phyloP scores from a whole-genome alignment of 768 basidiomycete genomes.

The Stropharia rugosoannulata region DNA sequence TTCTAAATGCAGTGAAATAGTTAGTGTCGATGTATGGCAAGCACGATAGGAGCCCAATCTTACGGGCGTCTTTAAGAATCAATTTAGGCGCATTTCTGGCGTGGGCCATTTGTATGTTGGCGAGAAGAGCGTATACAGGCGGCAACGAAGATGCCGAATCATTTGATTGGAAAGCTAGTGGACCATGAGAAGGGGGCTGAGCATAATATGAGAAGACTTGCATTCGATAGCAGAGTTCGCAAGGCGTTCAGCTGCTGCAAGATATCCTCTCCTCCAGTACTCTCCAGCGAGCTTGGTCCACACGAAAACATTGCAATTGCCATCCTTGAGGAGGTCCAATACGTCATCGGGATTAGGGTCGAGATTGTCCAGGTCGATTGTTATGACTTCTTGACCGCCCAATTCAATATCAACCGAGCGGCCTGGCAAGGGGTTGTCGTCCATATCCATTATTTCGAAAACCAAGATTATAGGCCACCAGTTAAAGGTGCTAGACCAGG shows the following conservation, averaged over 20 bases:
- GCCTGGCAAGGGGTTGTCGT: constrained; percentile 33
- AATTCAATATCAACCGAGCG: constrained; percentile 76
- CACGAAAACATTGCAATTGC: constrained; percentile 67
- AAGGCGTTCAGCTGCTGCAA: constrained; percentile 77
- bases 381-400: constrained; percentile 82
- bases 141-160: constrained; percentile 52
- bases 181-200: constrained; percentile 7
- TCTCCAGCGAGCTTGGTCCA: constrained; percentile 87
- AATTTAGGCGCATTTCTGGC: constrained; percentile 85
- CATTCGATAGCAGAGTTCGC: constrained; percentile 65
- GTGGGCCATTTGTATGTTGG: constrained; percentile 80
- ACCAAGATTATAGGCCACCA: background rate
- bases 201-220: constrained; percentile 40
- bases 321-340: constrained; percentile 68
- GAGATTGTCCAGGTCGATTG: constrained; percentile 86
- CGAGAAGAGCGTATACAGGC: constrained; percentile 79
- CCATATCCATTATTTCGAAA: constrained; percentile 24
- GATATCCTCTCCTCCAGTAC: constrained; percentile 79
- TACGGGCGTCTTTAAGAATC: constrained; percentile 70
- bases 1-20: constrained; percentile 34
- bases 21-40: background rate
- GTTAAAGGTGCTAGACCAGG: background rate
- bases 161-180: constrained; percentile 51
- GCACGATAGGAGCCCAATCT: constrained; percentile 25
- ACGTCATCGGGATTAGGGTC: constrained; percentile 78